Percentiles rank a stretch among this genome's conserved stretches.
phyloP scores from a whole-genome alignment of 768 basidiomycete species.

The Termitomyces heimii region DNA sequence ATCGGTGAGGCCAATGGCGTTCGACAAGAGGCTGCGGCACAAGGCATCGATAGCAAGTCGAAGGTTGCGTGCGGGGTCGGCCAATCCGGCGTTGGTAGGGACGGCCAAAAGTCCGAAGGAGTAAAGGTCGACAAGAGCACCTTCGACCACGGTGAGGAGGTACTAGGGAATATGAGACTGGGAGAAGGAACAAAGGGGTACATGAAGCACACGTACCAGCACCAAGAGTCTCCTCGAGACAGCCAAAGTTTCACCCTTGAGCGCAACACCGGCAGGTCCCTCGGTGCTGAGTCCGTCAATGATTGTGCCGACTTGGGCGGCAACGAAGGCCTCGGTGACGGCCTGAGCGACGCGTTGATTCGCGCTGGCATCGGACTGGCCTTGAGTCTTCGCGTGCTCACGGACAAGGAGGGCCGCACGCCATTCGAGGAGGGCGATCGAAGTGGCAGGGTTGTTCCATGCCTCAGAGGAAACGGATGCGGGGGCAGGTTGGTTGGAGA shows the following conservation, averaged over 20 bases:
- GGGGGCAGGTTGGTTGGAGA: slow-evolving; percentile 13
- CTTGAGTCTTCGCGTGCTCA: slow-evolving; percentile 29
- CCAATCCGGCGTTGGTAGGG: slow-evolving; percentile 10
- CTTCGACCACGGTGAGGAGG: slow-evolving; percentile 52
- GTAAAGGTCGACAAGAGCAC: slow-evolving; percentile 51
- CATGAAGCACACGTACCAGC: slow-evolving; percentile 29
- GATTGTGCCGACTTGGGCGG: slow-evolving; percentile 44
- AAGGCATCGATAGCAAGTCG: slow-evolving; percentile 43
- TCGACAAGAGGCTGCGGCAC: slow-evolving; percentile 50
- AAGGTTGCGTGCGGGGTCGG: slow-evolving; percentile 41
- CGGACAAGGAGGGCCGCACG: slow-evolving; percentile 59
- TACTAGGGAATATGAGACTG: slow-evolving; percentile 35
- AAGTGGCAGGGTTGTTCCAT: slow-evolving; percentile 31
- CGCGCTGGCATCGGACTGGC: slow-evolving; percentile 46
- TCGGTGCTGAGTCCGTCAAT: slow-evolving; percentile 26
- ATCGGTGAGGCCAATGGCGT: slow-evolving; percentile 64
- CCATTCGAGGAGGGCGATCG: slow-evolving; percentile 52
- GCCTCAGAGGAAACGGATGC: slow-evolving; percentile 8
- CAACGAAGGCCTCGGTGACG: slow-evolving; percentile 66
- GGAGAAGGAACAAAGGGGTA: background rate
- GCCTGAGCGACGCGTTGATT: slow-evolving; percentile 57
- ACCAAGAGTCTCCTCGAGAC: slow-evolving; percentile 33
- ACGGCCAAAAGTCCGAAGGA: slow-evolving; percentile 41
- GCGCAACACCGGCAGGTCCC: slow-evolving; percentile 15
- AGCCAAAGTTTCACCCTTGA: background rate